Evolutionary conservation across 306 rosid genomes (phyloP).

Genomic region (Aeschynomene evenia): DNA sequence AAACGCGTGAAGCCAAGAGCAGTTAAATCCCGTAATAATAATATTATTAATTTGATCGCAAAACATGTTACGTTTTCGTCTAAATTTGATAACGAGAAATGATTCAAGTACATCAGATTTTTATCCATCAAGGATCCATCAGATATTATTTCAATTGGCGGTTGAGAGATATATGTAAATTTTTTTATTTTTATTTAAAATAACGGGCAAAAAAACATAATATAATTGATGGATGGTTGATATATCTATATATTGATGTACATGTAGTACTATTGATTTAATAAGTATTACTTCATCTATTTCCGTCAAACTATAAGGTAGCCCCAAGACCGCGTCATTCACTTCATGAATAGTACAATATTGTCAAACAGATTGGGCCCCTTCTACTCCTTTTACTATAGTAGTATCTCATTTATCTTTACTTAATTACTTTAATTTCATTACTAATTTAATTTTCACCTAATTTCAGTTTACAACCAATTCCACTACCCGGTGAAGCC

Average conservation of each 20-base stretch:
- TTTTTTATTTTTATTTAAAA: too few relatives aligned
- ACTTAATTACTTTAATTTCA: background rate
- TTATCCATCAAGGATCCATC: too few relatives aligned
- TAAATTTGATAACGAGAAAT: too few relatives aligned
- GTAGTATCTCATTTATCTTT: background rate
- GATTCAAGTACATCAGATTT: too few relatives aligned
- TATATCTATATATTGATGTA: too few relatives aligned
- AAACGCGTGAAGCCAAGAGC: constrained; percentile 54
- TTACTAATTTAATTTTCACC: constrained; percentile 10
- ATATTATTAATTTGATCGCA: background rate
- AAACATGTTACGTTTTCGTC: background rate
- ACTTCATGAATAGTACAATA: background rate
- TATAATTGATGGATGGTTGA: too few relatives aligned
- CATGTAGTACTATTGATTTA: too few relatives aligned
- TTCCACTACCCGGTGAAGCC: background rate
- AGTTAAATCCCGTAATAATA: constrained; percentile 21
- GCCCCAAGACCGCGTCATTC: background rate
- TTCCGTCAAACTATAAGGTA: constrained; percentile 8
- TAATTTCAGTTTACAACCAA: constrained; percentile 3
- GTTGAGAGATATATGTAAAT: too few relatives aligned
- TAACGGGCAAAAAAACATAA: too few relatives aligned
- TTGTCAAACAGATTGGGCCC: constrained; percentile 14
- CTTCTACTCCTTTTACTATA: background rate
- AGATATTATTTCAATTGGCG: too few relatives aligned
- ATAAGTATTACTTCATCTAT: background rate